Percentiles rank a stretch among this genome's conserved stretches.
Conservation (phyloP, 2,329 filamentous ascomycete species). For the Diaporthe humulicola region DNA sequence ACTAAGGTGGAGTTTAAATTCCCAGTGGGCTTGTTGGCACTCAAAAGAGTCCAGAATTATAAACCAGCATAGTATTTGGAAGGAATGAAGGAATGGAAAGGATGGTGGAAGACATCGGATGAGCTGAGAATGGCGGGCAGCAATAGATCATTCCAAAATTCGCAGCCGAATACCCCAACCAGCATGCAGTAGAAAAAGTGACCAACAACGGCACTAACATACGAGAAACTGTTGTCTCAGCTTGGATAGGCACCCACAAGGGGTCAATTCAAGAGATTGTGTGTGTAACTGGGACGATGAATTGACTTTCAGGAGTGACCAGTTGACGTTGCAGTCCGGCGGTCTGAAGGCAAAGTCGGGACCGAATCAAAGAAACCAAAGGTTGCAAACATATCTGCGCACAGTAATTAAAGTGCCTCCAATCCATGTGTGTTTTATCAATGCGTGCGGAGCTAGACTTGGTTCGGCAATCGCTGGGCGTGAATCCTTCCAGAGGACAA, state of each 20-base stretch:
- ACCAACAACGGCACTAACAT: not conserved
- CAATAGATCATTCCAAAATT: not conserved
- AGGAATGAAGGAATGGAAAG: constrained; percentile 18
- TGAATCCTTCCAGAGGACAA: not conserved
- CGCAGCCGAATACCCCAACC: not conserved
- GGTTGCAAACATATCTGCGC: not conserved
- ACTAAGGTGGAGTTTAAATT: not conserved
- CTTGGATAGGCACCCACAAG: not conserved
- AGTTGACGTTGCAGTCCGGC: not conserved
- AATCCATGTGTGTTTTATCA: not conserved
- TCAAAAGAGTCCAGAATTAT: not conserved
- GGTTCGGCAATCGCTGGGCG: not conserved
- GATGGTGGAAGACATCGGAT: not conserved
- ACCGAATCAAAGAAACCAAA: not conserved
- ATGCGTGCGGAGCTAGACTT: not conserved
- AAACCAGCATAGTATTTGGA: not conserved
- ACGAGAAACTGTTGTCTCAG: not conserved
- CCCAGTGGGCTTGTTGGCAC: not conserved
- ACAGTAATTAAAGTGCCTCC: not conserved
- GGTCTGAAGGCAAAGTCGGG: not conserved
- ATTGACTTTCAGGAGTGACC: not conserved
- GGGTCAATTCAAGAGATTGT: not conserved
- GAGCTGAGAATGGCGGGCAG: not conserved
- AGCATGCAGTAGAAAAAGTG: not conserved
- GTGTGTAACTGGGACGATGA: not conserved